A percentile compares a stretch with the other conserved stretches of the same genome.
phyloP scores from a whole-genome alignment of 1,139 yeast species.

The Sporopachydermia cereana region DNA sequence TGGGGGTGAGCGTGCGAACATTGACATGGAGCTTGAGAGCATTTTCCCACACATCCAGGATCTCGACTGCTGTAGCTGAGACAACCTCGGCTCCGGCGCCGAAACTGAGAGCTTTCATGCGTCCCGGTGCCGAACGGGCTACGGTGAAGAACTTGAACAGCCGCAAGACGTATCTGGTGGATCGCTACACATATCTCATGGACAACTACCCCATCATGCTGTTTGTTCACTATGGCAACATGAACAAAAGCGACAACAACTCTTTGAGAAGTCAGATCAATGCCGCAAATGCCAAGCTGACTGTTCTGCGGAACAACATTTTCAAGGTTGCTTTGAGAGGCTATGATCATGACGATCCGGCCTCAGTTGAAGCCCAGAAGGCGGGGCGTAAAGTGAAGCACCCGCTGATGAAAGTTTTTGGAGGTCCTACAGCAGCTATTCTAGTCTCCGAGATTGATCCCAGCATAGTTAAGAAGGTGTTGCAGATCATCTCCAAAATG shows the following conservation, averaged over 20 bases:
- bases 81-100: no score
- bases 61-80: no score
- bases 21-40: not conserved
- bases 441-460: slow-evolving; percentile 63
- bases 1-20: not conserved
- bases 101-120: not conserved
- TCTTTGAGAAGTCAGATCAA: slow-evolving; percentile 49
- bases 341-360: slow-evolving; percentile 61
- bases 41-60: not conserved
- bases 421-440: slow-evolving; percentile 84
- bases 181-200: slow-evolving; percentile 62
- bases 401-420: slow-evolving; percentile 57
- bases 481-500: slow-evolving; percentile 48
- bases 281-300: slow-evolving; percentile 53
- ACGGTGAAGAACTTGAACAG: slow-evolving; percentile 44
- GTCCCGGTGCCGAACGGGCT: slow-evolving; percentile 20
- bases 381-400: slow-evolving; percentile 31
- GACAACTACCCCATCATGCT: slow-evolving; percentile 57
- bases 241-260: slow-evolving; percentile 57
- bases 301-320: slow-evolving; percentile 54
- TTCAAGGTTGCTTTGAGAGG: slow-evolving; percentile 72
- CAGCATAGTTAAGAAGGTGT: slow-evolving; percentile 43
- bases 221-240: slow-evolving; percentile 75
- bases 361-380: slow-evolving; percentile 42
- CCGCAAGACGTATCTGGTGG: slow-evolving; percentile 77